Conservation (phyloP, 2,329 filamentous ascomycete genomes). For the Fusarium zealandicum region DNA sequence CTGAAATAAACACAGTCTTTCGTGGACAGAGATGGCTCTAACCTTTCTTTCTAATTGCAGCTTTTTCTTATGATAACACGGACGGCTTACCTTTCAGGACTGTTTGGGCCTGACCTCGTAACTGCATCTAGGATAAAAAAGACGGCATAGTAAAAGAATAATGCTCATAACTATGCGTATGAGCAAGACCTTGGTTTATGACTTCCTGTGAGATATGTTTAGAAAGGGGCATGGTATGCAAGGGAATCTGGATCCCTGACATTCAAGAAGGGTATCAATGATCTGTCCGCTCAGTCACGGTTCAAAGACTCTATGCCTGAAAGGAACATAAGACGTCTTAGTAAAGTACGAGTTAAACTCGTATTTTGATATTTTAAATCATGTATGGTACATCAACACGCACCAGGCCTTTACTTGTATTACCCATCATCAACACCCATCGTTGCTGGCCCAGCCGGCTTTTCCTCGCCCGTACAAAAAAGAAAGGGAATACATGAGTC, state of each 20-base stretch:
- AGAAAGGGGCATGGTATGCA: no score
- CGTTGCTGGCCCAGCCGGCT: constrained; percentile 16
- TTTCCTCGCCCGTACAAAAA: constrained; percentile 23
- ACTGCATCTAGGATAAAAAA: constrained; percentile 37
- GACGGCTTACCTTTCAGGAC: constrained; percentile 63
- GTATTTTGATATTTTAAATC: constrained; percentile 14
- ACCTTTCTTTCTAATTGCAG: constrained; percentile 44
- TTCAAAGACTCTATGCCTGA: no score
- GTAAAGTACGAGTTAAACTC: background rate
- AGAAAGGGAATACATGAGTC: constrained; percentile 20
- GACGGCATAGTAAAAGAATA: constrained; percentile 33
- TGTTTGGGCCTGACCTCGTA: constrained; percentile 61
- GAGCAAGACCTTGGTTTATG: no score
- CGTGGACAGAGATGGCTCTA: background rate
- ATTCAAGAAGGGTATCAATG: no score
- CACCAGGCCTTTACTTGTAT: constrained; percentile 4
- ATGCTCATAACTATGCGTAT: no score
- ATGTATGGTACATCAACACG: constrained; percentile 16
- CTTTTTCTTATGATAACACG: constrained; percentile 63
- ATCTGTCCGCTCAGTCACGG: no score
- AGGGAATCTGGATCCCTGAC: no score
- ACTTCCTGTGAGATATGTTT: no score
- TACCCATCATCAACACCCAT: constrained; percentile 17
- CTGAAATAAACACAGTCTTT: background rate
- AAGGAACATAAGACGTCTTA: no score